Base-by-base conservation (phyloP, 2,329 filamentous ascomycete genomes). In the Emmonsia crescens region DNA sequence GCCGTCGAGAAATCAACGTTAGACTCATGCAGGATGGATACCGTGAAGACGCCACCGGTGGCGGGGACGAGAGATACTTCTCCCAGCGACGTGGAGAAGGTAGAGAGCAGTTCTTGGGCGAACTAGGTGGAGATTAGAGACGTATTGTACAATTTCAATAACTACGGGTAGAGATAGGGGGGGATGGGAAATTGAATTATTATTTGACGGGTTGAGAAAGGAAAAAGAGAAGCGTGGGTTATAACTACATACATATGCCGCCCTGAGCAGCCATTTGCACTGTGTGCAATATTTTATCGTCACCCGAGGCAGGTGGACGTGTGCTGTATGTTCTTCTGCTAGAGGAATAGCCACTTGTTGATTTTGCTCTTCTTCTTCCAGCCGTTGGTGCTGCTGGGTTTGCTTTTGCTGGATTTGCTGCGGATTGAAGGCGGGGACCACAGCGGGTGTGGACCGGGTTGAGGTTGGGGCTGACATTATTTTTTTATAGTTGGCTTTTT, bases 241-340 rank as follows among this genome's bases (percentile, higher is more conserved):
- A n/a, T n/a, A n/a, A n/a, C n/a, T n/a, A n/a, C 83, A 68, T 83
- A 93, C 90, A 75, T 94, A 96, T 67, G 90, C 89, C 42, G 91
- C 90, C 63, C 91, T 80, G 12, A 95, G 78, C 83, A 94, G 89
- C 91, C 91, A 96, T 77, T 89, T 89, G 76, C 91, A 96, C 77
- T 96, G 91, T 0, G 90, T 96, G 78, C 92, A 96, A 77, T 89
- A 96, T 67, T 88, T 85, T 70, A 96, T 96, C n/a, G 87, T 86
- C 60, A 96, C 82, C 54, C 91, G 85, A 3, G 91, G 91, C 12
- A 89, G 77, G 31, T 75, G 73, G 59, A 74, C 66, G 38, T 64
- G 67, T 52, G 65, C 61, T 9, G 64, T 58, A 1, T 62, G 66
- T 14, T 61, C 57, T 40, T 59, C 61, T 44, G n/a, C 51, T 29